A percentile compares a stretch with the other conserved stretches of the same genome.
Evolutionary conservation across 441 rosid species (phyloP).

Genomic region (Pelargonium cotyledonis): DNA sequence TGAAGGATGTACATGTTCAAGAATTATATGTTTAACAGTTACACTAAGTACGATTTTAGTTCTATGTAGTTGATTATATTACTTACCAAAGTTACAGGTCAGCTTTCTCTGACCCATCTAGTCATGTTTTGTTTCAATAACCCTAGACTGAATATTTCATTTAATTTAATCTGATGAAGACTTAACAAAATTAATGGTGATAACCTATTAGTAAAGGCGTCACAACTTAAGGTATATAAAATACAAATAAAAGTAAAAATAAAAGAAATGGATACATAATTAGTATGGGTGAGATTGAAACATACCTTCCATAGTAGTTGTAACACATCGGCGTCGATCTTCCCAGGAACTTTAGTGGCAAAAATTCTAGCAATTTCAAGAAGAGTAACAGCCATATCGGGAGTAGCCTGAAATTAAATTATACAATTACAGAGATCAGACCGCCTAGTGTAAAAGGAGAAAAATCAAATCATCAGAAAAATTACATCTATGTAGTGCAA

Average conservation of each 20-base stretch:
- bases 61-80: not conserved
- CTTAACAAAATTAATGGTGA: not conserved
- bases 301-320: constrained; percentile 96
- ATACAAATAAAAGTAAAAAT: not conserved
- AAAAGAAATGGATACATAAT: not conserved
- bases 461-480: no score
- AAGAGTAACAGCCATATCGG: constrained; percentile 99
- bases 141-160: not conserved
- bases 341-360: constrained; percentile 99
- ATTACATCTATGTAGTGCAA: no score
- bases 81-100: not conserved
- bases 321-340: constrained; percentile 96
- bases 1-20: not conserved
- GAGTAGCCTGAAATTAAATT: constrained; percentile 62
- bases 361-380: constrained; percentile 99
- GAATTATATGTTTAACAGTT: not conserved
- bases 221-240: not conserved
- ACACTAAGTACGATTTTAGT: not conserved
- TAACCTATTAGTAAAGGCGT: not conserved
- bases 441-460: not conserved
- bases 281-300: constrained; percentile 4
- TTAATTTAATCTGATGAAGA: not conserved
- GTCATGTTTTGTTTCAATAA: not conserved
- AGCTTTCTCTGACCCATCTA: not conserved
- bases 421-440: not conserved